Conservation (phyloP, 106 monocot genomes). For the Dendrobium officinale region DNA sequence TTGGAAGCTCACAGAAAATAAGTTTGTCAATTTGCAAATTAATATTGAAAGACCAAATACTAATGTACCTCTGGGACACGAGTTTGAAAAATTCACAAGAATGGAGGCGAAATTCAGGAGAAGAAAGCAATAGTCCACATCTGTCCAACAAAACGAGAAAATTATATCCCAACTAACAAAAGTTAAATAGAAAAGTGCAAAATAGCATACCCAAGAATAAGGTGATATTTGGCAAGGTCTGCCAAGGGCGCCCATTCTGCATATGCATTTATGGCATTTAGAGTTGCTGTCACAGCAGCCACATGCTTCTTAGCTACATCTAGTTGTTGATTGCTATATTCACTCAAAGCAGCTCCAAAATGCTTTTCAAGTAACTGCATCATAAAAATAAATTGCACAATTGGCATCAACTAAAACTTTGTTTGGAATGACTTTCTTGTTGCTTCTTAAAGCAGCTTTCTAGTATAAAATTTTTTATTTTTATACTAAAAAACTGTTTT, state of each 20-base stretch:
- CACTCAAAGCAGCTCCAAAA: slow-evolving; percentile 71
- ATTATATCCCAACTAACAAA: background rate
- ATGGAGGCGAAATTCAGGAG: slow-evolving; percentile 86
- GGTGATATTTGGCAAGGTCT: slow-evolving; percentile 77
- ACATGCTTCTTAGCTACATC: slow-evolving; percentile 67
- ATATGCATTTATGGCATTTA: slow-evolving; percentile 96
- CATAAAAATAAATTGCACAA: background rate
- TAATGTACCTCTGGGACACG: slow-evolving; percentile 70
- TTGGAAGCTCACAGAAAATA: background rate
- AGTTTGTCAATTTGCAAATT: background rate
- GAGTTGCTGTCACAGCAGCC: slow-evolving; percentile 58
- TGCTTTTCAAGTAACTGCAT: slow-evolving; percentile 85
- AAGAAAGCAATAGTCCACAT: slow-evolving; percentile 82
- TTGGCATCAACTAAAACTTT: background rate
- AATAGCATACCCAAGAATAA: slow-evolving; percentile 82
- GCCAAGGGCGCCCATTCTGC: slow-evolving; percentile 95
- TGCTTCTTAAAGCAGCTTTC: no score
- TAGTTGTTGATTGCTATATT: slow-evolving; percentile 51
- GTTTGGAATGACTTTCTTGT: no score
- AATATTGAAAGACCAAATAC: background rate
- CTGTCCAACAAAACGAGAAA: slow-evolving; percentile 31
- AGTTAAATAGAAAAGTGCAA: slow-evolving; percentile 1
- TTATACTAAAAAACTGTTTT: no score
- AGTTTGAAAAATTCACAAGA: slow-evolving; percentile 92
- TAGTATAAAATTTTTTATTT: no score